phyloP scores from a whole-genome alignment of 768 basidiomycete species.

The Tremella mesenterica region DNA sequence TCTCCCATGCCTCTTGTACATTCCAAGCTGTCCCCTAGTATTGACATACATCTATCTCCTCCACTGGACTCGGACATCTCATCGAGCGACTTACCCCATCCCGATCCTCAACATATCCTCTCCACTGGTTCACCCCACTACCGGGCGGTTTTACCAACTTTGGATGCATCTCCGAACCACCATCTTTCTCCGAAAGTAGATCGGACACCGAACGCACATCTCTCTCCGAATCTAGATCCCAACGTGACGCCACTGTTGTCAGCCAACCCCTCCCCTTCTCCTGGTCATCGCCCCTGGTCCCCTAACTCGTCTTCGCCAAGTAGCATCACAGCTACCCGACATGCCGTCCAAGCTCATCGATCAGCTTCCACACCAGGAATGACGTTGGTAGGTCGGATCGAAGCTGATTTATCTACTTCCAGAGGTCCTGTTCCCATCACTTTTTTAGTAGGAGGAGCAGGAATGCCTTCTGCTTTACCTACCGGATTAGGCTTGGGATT shows the following conservation, averaged over 20 bases:
- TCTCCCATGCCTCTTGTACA: too few relatives aligned
- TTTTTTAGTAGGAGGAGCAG: conserved; percentile 30
- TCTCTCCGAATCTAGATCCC: conserved; percentile 2
- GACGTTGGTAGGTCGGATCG: conserved; percentile 39
- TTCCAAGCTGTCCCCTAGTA: too few relatives aligned
- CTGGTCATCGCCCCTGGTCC: too few relatives aligned
- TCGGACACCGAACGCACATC: background rate
- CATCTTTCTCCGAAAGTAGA: too few relatives aligned
- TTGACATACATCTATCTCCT: too few relatives aligned
- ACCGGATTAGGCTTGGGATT: background rate
- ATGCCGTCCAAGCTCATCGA: conserved; percentile 28
- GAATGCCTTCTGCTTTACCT: background rate
- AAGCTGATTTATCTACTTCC: conserved; percentile 31
- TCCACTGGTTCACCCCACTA: too few relatives aligned
- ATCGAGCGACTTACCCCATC: too few relatives aligned
- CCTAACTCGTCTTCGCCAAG: conserved; percentile 29
- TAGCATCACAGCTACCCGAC: conserved; percentile 24
- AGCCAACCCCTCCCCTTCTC: conserved; percentile 4
- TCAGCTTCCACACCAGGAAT: conserved; percentile 23
- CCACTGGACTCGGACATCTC: too few relatives aligned
- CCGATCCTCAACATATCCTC: too few relatives aligned
- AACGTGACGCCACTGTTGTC: conserved; percentile 1
- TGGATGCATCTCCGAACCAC: too few relatives aligned
- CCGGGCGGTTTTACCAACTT: too few relatives aligned
- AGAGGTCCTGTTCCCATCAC: conserved; percentile 41